Conservation (phyloP, 345 rosid genomes). For the Boechera divaricarpa region DNA sequence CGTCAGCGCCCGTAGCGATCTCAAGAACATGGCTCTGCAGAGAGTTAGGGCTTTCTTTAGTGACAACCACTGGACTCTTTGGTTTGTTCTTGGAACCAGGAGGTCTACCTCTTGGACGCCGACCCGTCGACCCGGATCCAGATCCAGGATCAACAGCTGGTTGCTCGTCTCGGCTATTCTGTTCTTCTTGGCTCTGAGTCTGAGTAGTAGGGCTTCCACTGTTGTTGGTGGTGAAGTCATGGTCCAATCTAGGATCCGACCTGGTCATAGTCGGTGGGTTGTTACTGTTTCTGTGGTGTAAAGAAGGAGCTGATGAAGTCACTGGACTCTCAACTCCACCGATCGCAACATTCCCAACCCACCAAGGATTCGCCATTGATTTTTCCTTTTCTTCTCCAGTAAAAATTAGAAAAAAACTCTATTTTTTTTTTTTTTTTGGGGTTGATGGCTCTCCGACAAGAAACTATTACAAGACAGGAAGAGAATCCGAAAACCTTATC, state of each 20-base stretch:
- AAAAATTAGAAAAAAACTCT: not conserved
- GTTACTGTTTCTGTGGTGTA: constrained; percentile 53
- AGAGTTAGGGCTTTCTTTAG: constrained; percentile 86
- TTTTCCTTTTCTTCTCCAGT: not conserved
- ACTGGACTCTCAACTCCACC: constrained; percentile 62
- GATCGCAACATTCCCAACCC: constrained; percentile 78
- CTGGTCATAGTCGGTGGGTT: constrained; percentile 45
- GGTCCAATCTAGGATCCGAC: constrained; percentile 58
- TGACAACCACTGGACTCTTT: constrained; percentile 69
- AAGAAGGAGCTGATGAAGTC: constrained; percentile 55
- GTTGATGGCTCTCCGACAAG: constrained; percentile 34
- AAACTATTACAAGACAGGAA: constrained; percentile 36
- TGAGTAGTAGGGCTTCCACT: constrained; percentile 47
- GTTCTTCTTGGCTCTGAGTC: constrained; percentile 57
- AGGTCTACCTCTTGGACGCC: constrained; percentile 87
- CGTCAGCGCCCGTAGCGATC: constrained; percentile 75
- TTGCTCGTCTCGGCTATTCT: constrained; percentile 54
- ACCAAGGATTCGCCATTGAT: constrained; percentile 86
- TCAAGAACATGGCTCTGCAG: constrained; percentile 88
- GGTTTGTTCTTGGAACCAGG: constrained; percentile 91
- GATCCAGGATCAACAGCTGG: constrained; percentile 34
- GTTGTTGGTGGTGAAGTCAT: constrained; percentile 59
- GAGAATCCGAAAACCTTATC: constrained; percentile 47
- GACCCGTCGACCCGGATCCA: constrained; percentile 55
- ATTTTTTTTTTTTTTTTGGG: not conserved